These are phyloP conservation scores for Eucalyptus marginata DNA, from an alignment of 345 rosid species.

Conservation along the genomic window DNA sequence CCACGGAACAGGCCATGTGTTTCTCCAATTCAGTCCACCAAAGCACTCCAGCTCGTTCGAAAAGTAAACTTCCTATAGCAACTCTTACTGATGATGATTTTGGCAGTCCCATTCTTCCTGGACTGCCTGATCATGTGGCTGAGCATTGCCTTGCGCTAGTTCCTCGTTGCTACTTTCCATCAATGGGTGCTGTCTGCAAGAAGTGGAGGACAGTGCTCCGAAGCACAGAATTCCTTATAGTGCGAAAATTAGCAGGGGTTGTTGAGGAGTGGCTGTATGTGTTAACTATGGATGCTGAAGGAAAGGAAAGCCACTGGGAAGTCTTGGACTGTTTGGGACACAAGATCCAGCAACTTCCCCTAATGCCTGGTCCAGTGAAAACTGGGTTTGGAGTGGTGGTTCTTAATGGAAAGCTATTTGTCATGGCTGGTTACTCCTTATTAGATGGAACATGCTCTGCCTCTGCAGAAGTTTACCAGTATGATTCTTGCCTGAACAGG, in stretches of 20 bases:
- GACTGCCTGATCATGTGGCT: constrained; percentile 89
- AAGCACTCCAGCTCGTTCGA: constrained; percentile 7
- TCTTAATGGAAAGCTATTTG: constrained; percentile 73
- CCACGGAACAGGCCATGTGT: constrained; percentile 17
- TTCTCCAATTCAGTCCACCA: constrained; percentile 10
- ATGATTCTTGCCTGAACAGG: constrained; percentile 90
- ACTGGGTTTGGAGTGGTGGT: constrained; percentile 71
- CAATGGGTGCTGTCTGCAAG: constrained; percentile 85
- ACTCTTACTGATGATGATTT: constrained; percentile 20
- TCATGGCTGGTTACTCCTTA: constrained; percentile 65
- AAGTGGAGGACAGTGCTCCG: constrained; percentile 78
- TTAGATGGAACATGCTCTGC: constrained; percentile 41
- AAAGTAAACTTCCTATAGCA: constrained; percentile 13
- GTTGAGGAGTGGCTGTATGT: constrained; percentile 90
- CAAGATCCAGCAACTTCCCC: constrained; percentile 51
- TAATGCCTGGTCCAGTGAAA: constrained; percentile 82
- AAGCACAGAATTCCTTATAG: constrained; percentile 74
- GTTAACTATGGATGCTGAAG: constrained; percentile 50
- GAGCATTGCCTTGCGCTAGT: constrained; percentile 76
- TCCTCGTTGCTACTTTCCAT: constrained; percentile 61
- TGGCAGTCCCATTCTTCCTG: constrained; percentile 55
- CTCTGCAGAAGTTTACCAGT: constrained; percentile 69
- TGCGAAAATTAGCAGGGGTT: constrained; percentile 65
- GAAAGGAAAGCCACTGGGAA: constrained; percentile 86
- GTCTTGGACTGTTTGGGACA: constrained; percentile 64